Percentiles rank a stretch among this genome's conserved stretches.
These are phyloP conservation scores for Aleurites moluccanus DNA, from an alignment of 441 rosid genomes.

Conservation along the genomic window DNA sequence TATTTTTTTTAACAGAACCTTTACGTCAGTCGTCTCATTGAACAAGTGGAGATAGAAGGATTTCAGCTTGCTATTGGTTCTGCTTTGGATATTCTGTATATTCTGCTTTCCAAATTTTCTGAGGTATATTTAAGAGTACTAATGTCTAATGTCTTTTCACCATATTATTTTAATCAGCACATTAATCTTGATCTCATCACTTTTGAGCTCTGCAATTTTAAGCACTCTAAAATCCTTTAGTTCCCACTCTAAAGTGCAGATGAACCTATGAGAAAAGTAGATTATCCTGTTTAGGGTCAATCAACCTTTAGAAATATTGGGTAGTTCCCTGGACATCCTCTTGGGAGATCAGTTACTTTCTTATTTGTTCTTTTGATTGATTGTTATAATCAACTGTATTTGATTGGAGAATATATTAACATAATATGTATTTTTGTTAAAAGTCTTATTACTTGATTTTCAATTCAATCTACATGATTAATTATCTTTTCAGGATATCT, in stretches of 20 bases:
- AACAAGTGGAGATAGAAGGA: constrained; percentile 80
- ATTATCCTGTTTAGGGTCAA: not conserved
- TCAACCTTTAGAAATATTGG: not conserved
- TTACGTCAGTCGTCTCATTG: constrained; percentile 60
- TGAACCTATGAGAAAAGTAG: not conserved
- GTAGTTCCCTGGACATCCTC: not conserved
- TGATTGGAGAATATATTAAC: not conserved
- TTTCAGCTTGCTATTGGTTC: constrained; percentile 73
- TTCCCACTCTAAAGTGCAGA: not conserved
- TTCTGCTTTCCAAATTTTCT: constrained; percentile 59
- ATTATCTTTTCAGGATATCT: constrained; percentile 51
- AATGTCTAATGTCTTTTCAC: constrained; percentile 9
- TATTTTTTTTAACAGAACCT: constrained; percentile 53
- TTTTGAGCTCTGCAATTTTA: constrained; percentile 11
- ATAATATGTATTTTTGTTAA: not conserved
- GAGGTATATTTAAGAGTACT: constrained; percentile 47
- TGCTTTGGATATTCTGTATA: constrained; percentile 61
- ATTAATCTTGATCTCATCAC: constrained; percentile 11
- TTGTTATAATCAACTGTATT: not conserved
- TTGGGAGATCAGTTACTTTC: not conserved
- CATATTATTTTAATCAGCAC: not conserved
- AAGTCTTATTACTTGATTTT: not conserved
- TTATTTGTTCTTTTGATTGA: not conserved
- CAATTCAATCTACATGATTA: not conserved
- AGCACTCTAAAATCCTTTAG: not conserved